Evolutionary conservation across 768 basidiomycete species (phyloP), one percentile per base, ranked within the genome.

Genomic region (Tricholoma sp.): DNA sequence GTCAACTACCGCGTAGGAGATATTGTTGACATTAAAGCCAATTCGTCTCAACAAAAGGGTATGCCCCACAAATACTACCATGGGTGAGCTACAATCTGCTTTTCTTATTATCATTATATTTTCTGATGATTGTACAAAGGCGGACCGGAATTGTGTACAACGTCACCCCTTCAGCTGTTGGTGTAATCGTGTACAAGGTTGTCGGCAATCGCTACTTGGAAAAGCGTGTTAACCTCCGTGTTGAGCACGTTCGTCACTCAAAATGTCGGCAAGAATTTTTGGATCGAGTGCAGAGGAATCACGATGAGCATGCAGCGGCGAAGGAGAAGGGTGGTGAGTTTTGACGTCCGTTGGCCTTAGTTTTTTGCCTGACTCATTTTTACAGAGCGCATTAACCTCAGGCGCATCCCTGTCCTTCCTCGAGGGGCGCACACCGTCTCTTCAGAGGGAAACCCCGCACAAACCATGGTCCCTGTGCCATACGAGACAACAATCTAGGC

Each of bases 41-140:
- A 99, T 70, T 85, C 95, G 58, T 92, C 97, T 44, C 91, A 97
- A 76, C 97, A 99, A 86, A 96, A 95, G 89, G 97, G 97, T 75
- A 97, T 98, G 94, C 95, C 95, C 73, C 96, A 98, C 83, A 98
- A 98, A 78, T 95, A 83, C 84, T 94, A 94, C 81, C 93, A 94
- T 66, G 93, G 91, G 94, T 94, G 61, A 65, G 92, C 37, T 28
- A 12, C 10, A 28, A 34, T 18, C 34, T 17, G 9, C 29, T 34
- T 45, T 42, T 28, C 13, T 24, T 24, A 41, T 39, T 34, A 24
- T 50, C 10, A 24, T 51, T 34, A 32, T 53, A 9, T 36, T 28
- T 57, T 54, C 50, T 53, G 13, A 53, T 59, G n/a, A 17, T 48
- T 55, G 29, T 28, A 17, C 31, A 32, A 62, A 95, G 95, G 66